Evolutionary conservation across 768 basidiomycete genomes (phyloP).

Genomic region (Russula emetica): DNA sequence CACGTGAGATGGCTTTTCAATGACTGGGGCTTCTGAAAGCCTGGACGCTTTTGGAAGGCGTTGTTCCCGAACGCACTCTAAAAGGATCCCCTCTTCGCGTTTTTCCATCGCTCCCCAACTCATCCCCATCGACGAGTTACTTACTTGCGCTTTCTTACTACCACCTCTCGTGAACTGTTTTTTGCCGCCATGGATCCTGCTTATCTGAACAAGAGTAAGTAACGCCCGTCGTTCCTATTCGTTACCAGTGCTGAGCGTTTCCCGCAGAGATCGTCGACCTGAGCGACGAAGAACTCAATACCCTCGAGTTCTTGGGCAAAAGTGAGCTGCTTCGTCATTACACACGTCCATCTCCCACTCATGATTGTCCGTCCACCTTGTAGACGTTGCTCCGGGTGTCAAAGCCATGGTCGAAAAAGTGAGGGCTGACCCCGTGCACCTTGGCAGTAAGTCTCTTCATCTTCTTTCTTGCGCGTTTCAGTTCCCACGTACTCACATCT

Average conservation of each 20-base stretch:
- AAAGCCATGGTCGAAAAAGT: slow-evolving; percentile 26
- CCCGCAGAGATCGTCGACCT: slow-evolving; percentile 32
- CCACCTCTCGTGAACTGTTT: no score
- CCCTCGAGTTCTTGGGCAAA: slow-evolving; percentile 28
- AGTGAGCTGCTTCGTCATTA: slow-evolving; percentile 27
- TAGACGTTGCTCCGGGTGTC: slow-evolving; percentile 29
- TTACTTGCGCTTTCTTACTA: no score
- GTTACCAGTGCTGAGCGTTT: slow-evolving; percentile 33
- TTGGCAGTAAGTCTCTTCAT: slow-evolving; percentile 28
- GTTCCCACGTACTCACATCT: slow-evolving; percentile 28
- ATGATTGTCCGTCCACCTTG: slow-evolving; percentile 29
- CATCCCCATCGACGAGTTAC: no score
- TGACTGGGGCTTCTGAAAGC: no score
- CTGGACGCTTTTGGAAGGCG: no score
- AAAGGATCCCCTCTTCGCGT: no score
- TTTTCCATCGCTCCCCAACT: no score
- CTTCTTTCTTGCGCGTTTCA: slow-evolving; percentile 30
- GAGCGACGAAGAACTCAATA: slow-evolving; percentile 22
- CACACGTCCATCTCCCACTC: slow-evolving; percentile 26
- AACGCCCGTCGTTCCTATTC: slow-evolving; percentile 31
- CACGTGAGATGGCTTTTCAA: no score
- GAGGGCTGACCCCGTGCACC: slow-evolving; percentile 29
- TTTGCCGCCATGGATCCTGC: slow-evolving; percentile 25
- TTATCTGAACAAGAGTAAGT: slow-evolving; percentile 34
- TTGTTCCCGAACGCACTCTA: no score